Evolutionary conservation across 2,329 filamentous ascomycete species (phyloP).

Genomic region (Scedosporium minutisporum): DNA sequence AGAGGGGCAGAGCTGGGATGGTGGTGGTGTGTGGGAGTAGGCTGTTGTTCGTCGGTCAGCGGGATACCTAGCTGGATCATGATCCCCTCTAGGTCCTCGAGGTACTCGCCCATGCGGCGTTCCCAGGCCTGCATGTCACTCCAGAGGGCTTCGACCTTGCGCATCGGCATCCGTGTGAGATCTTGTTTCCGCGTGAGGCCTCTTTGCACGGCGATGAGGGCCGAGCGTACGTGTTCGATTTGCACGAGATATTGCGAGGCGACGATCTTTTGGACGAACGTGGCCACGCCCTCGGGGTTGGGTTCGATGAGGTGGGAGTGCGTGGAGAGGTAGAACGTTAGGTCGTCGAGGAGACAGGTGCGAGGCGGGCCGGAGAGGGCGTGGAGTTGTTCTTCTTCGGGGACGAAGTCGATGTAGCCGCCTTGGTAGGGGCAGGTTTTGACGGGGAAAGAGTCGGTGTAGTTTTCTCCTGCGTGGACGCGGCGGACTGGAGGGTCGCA

Average conservation of each 20-base stretch:
- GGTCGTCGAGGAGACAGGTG: slow-evolving; percentile 14
- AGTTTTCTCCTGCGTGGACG: slow-evolving; percentile 6
- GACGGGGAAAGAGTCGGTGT: slow-evolving; percentile 9
- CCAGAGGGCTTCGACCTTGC: slow-evolving; percentile 16
- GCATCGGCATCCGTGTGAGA: slow-evolving; percentile 10
- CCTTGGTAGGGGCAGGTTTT: slow-evolving; percentile 14
- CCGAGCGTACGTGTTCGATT: slow-evolving; percentile 13
- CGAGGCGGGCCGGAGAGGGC: slow-evolving; percentile 12
- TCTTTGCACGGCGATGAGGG: slow-evolving; percentile 14
- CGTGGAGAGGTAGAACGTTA: slow-evolving; percentile 14
- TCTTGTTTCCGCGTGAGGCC: slow-evolving; percentile 17
- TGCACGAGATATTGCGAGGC: slow-evolving; percentile 16
- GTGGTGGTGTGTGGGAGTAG: too few species aligned
- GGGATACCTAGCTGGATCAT: slow-evolving; percentile 17
- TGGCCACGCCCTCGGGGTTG: slow-evolving; percentile 8
- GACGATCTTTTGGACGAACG: slow-evolving; percentile 16
- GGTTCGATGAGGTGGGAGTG: slow-evolving; percentile 11
- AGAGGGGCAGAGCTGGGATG: not conserved
- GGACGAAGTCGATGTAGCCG: slow-evolving; percentile 17
- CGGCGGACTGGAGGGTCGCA: slow-evolving; percentile 14
- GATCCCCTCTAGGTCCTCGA: slow-evolving; percentile 15
- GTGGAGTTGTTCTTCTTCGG: slow-evolving; percentile 11
- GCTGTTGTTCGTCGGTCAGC: slow-evolving; percentile 6
- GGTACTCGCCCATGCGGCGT: slow-evolving; percentile 16
- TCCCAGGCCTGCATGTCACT: slow-evolving; percentile 17